phyloP scores from a whole-genome alignment of 169 alveolate genomes.

The Eimeria necatrix region DNA sequence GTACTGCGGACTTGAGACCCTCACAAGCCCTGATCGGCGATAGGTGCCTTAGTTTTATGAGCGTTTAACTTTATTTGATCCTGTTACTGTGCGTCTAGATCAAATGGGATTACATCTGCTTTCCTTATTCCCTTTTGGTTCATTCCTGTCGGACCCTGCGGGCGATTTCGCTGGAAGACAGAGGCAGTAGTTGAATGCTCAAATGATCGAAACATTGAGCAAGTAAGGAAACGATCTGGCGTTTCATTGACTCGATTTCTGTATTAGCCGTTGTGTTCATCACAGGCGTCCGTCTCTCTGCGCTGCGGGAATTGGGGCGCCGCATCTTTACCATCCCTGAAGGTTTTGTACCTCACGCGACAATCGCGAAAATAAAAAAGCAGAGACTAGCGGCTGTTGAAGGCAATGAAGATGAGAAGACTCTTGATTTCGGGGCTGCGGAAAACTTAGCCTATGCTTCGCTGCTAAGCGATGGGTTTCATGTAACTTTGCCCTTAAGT shows the following conservation, averaged over 20 bases:
- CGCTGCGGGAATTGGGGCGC: slow-evolving; percentile 91
- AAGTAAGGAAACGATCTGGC: not conserved
- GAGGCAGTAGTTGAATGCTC: not conserved
- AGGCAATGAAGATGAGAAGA: slow-evolving; percentile 85
- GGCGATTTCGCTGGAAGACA: not conserved
- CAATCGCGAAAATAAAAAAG: slow-evolving; percentile 92
- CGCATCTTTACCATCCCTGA: slow-evolving; percentile 91
- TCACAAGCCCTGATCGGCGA: too few relatives aligned
- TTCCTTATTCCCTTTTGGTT: not conserved
- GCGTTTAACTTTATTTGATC: too few relatives aligned
- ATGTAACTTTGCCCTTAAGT: slow-evolving; percentile 60
- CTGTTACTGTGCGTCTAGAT: too few relatives aligned
- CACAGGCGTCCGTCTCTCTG: slow-evolving; percentile 88
- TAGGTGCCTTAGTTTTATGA: too few relatives aligned
- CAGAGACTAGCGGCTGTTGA: slow-evolving; percentile 90
- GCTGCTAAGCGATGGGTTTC: slow-evolving; percentile 95
- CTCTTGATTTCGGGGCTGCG: slow-evolving; percentile 96
- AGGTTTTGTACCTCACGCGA: slow-evolving; percentile 93
- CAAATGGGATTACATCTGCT: too few relatives aligned
- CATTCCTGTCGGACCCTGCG: not conserved
- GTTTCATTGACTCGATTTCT: not conserved
- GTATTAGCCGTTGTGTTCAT: not conserved
- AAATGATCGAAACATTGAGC: not conserved
- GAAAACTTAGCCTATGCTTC: slow-evolving; percentile 97
- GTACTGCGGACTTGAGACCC: not conserved